Percentiles rank a stretch among this genome's conserved stretches.
Evolutionary conservation across 331 rosid genomes (phyloP).

Genomic region (Quercus phellos): DNA sequence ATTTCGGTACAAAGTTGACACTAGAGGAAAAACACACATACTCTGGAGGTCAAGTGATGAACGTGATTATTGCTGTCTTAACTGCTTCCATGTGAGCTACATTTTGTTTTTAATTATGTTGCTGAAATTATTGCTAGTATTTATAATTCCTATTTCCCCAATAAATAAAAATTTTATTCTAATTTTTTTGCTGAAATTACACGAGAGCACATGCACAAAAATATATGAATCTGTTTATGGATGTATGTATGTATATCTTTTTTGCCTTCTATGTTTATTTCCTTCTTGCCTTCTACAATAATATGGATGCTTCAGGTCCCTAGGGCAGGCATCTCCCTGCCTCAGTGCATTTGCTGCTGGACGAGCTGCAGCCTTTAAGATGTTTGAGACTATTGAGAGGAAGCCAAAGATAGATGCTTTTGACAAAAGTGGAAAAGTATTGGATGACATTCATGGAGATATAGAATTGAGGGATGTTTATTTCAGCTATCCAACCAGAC

Average conservation of each 20-base stretch:
- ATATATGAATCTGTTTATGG: background rate
- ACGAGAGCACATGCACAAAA: background rate
- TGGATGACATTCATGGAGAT: conserved; percentile 60
- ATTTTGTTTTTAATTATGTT: background rate
- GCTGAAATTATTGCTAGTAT: background rate
- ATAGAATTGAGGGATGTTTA: conserved; percentile 55
- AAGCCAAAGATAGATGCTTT: conserved; percentile 62
- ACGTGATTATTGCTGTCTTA: conserved; percentile 60
- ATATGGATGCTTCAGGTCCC: conserved; percentile 42
- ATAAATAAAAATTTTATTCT: background rate
- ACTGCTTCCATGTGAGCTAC: conserved; percentile 63
- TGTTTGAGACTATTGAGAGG: conserved; percentile 71
- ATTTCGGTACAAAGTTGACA: conserved; percentile 68
- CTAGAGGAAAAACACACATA: conserved; percentile 55
- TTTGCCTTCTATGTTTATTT: background rate
- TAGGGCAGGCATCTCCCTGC: conserved; percentile 71
- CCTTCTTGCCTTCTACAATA: background rate
- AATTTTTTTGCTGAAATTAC: background rate
- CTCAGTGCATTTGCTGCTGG: conserved; percentile 77
- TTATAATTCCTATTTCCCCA: background rate
- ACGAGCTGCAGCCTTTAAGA: conserved; percentile 80
- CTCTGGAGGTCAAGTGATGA: conserved; percentile 50
- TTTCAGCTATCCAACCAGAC: conserved; percentile 74
- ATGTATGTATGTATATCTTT: background rate
- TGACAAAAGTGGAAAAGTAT: conserved; percentile 45